Percentiles rank a stretch among this genome's conserved stretches.
Evolutionary conservation across 345 rosid species (phyloP).

Genomic region (Acer yangbiense): DNA sequence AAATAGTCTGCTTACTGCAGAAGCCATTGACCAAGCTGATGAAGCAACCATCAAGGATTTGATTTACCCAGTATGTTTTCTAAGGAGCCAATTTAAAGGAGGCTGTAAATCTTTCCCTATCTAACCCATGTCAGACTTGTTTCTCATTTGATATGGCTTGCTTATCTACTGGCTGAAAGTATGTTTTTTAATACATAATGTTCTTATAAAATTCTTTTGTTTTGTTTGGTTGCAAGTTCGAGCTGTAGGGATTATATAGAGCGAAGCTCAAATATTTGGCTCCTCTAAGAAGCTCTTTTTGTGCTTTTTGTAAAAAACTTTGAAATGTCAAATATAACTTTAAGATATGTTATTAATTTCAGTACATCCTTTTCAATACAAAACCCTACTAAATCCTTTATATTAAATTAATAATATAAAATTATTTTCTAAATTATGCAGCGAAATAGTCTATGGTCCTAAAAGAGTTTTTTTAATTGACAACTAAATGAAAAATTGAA

Average conservation of each 20-base stretch:
- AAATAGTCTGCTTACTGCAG: constrained; percentile 73
- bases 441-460: background rate
- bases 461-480: background rate
- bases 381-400: background rate
- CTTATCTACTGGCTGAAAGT: too few relatives aligned
- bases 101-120: constrained; percentile 9
- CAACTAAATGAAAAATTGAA: background rate
- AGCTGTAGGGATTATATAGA: background rate
- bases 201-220: too few relatives aligned
- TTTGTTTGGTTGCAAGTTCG: background rate
- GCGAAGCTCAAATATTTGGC: background rate
- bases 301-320: background rate
- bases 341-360: too few relatives aligned
- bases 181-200: background rate
- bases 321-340: too few relatives aligned
- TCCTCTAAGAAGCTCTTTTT: background rate
- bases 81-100: constrained; percentile 10
- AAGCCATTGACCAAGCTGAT: constrained; percentile 78
- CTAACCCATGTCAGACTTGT: background rate
- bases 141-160: background rate
- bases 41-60: constrained; percentile 73
- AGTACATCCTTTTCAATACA: background rate
- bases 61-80: constrained; percentile 73
- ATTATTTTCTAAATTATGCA: background rate
- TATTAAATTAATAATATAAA: too few relatives aligned